Conservation (phyloP, 805 yeast species). For the Scheffersomyces lignosus region DNA sequence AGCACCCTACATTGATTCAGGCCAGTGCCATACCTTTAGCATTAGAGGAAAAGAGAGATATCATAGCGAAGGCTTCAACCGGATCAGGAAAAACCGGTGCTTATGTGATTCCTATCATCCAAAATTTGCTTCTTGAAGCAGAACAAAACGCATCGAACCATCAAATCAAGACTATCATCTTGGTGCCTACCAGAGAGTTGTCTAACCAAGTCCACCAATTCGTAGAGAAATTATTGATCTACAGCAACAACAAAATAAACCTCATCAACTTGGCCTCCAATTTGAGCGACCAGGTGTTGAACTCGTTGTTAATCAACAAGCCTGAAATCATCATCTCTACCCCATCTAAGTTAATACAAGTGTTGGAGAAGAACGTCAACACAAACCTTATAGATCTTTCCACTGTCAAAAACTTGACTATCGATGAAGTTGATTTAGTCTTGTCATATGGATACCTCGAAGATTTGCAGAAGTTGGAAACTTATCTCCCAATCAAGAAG, state of each 20-base stretch:
- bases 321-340: conserved; percentile 88
- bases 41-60: conserved; percentile 83
- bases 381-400: conserved; percentile 48
- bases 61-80: conserved; percentile 90
- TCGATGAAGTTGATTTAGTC: conserved; percentile 94
- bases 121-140: conserved; percentile 58
- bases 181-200: conserved; percentile 93
- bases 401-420: conserved; percentile 67
- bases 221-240: conserved; percentile 64
- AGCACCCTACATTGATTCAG: conserved; percentile 87
- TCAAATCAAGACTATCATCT: conserved; percentile 58
- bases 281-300: conserved; percentile 67
- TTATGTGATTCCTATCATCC: conserved; percentile 82
- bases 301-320: conserved; percentile 64
- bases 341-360: conserved; percentile 70
- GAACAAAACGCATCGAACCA: conserved; percentile 23
- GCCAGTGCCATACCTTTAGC: conserved; percentile 91
- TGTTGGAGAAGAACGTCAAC: conserved; percentile 48
- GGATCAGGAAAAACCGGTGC: conserved; percentile 97
- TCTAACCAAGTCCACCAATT: conserved; percentile 81
- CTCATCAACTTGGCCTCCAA: conserved; percentile 67
- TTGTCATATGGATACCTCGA: conserved; percentile 88
- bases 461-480: conserved; percentile 68
- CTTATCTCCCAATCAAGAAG: conserved; percentile 67
- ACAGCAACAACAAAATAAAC: conserved; percentile 66